Conservation (phyloP, 2,329 filamentous ascomycete genomes). For the Colletotrichum plurivorum region DNA sequence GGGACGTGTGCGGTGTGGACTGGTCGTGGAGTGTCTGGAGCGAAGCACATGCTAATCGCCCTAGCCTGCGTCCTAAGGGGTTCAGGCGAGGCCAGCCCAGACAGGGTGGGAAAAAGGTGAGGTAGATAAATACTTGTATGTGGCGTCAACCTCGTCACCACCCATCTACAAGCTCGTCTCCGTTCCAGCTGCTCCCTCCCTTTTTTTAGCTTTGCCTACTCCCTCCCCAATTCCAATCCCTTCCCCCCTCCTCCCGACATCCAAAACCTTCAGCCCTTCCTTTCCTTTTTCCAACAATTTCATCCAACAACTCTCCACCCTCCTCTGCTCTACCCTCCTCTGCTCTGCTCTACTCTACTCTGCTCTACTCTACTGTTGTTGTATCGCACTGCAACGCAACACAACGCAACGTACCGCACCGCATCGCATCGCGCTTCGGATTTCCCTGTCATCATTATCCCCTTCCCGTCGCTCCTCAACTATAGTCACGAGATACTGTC, state of each 20-base stretch:
- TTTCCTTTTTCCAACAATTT: conserved; percentile 23
- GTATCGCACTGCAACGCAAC: too few species aligned
- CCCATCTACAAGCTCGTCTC: conserved; percentile 24
- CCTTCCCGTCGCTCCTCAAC: neutral
- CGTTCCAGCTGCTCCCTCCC: conserved; percentile 33
- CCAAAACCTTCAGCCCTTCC: conserved; percentile 25
- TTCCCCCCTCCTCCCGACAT: conserved; percentile 3
- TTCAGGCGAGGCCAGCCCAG: conserved; percentile 27
- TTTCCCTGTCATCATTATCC: neutral
- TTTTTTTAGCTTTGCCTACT: conserved; percentile 29
- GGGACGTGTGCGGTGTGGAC: neutral
- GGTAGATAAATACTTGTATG: conserved; percentile 39
- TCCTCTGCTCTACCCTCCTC: conserved; percentile 1
- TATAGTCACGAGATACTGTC: neutral
- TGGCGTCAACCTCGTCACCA: conserved; percentile 40
- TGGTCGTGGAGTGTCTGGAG: conserved; percentile 7
- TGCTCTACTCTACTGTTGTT: neutral
- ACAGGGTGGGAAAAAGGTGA: conserved; percentile 5
- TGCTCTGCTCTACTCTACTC: neutral
- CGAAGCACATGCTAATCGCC: conserved; percentile 27
- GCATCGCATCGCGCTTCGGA: too few species aligned
- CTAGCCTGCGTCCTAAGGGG: conserved; percentile 33
- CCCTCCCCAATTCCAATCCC: conserved; percentile 13
- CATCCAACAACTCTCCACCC: conserved; percentile 2
- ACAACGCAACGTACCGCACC: too few species aligned